phyloP scores from a whole-genome alignment of 768 basidiomycete species.

The Coprinellus aureogranulatus region DNA sequence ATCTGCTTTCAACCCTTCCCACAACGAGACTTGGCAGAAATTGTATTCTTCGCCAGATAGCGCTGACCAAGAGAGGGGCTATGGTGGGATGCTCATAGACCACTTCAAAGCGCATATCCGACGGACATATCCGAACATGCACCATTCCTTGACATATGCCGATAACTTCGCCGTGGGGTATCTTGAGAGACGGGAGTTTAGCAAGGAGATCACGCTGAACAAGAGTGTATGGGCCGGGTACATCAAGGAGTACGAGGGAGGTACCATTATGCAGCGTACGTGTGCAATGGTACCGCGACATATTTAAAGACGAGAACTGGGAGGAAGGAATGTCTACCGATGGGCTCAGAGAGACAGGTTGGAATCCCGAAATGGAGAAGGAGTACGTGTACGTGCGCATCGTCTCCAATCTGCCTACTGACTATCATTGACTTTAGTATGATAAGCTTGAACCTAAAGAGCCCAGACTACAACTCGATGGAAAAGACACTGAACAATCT shows the following conservation, averaged over 20 bases:
- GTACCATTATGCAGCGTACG: conserved; percentile 98
- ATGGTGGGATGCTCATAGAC: conserved; percentile 98
- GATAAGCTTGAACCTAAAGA: conserved; percentile 35
- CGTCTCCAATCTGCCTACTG: no score
- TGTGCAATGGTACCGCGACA: conserved; percentile 85
- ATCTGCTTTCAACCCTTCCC: conserved; percentile 97
- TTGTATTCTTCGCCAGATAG: conserved; percentile 98
- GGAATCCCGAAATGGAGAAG: conserved; percentile 81
- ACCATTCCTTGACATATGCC: conserved; percentile 96
- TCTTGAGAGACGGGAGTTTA: conserved; percentile 99
- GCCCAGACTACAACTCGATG: conserved; percentile 65
- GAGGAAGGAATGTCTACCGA: conserved; percentile 49
- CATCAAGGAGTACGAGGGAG: conserved; percentile 99
- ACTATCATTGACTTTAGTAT: conserved; percentile 19
- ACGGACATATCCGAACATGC: conserved; percentile 78
- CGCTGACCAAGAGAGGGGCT: conserved; percentile 97
- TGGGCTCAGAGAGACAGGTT: conserved; percentile 88
- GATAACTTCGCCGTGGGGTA: conserved; percentile 99
- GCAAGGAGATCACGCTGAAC: conserved; percentile 93
- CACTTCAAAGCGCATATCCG: conserved; percentile 94
- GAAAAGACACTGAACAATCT: conserved; percentile 77
- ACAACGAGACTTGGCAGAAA: conserved; percentile 93
- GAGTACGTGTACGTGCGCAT: conserved; percentile 48
- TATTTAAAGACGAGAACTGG: conserved; percentile 61
- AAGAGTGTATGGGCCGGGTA: conserved; percentile 95